phyloP scores from a whole-genome alignment of 371 early-diverging fungal species.

The Mortierella sp. region DNA sequence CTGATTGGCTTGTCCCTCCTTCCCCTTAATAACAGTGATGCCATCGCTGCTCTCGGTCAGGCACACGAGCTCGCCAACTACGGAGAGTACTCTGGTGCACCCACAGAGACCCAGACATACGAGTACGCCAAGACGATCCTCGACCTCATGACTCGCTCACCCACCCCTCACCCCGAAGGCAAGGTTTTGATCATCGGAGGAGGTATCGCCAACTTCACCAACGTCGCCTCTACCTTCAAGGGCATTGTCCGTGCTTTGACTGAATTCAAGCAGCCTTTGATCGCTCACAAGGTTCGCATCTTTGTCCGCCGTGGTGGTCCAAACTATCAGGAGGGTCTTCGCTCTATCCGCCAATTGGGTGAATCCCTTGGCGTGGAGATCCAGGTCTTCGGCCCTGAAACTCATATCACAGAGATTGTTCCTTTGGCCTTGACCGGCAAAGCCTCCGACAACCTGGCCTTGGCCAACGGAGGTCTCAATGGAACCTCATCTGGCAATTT shows the following conservation, averaged over 20 bases:
- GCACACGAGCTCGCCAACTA: slow-evolving; percentile 97
- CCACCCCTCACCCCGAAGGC: slow-evolving; percentile 79
- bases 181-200: slow-evolving; percentile 98
- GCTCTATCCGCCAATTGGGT: slow-evolving; percentile 93
- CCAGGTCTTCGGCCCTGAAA: slow-evolving; percentile 97
- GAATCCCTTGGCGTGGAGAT: slow-evolving; percentile 93
- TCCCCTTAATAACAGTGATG: slow-evolving; percentile 71
- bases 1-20: too few species aligned
- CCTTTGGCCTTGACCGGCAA: slow-evolving; percentile 87
- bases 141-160: slow-evolving; percentile 95
- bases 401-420: slow-evolving; percentile 97
- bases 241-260: slow-evolving; percentile 95
- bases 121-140: slow-evolving; percentile 98
- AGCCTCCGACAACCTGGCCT: slow-evolving; percentile 50
- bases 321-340: slow-evolving; percentile 98
- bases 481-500: slow-evolving; percentile 65
- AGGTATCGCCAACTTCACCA: slow-evolving; percentile 99
- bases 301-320: slow-evolving; percentile 98
- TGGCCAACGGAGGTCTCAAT: slow-evolving; percentile 28
- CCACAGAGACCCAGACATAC: slow-evolving; percentile 97
- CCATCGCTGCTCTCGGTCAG: slow-evolving; percentile 94
- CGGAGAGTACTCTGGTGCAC: slow-evolving; percentile 99
- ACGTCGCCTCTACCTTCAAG: slow-evolving; percentile 98
- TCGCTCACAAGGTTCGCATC: slow-evolving; percentile 89
- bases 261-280: slow-evolving; percentile 89